Evolutionary conservation across 2,329 filamentous ascomycete genomes (phyloP).

Genomic region (Exophiala sp.): DNA sequence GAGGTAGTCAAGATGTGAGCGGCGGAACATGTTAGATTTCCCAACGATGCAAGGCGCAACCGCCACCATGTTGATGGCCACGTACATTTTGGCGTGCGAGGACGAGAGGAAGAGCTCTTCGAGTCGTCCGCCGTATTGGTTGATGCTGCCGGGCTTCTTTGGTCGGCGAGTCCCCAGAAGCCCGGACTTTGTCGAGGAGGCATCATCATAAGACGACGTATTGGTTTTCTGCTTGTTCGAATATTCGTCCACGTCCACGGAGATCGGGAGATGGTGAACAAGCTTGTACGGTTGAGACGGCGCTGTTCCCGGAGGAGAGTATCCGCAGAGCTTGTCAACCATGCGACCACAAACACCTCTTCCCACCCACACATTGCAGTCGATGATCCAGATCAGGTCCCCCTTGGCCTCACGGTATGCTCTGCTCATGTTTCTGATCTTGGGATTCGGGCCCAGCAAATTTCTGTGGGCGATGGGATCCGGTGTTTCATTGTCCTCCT

Average conservation of each 20-base stretch:
- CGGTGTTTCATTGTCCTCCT: conserved; percentile 60
- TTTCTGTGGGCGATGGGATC: conserved; percentile 46
- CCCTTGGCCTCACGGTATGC: conserved; percentile 83
- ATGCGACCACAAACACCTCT: conserved; percentile 74
- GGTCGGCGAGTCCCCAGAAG: no score
- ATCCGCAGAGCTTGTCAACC: conserved; percentile 79
- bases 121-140: conserved; percentile 61
- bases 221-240: conserved; percentile 9
- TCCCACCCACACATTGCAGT: conserved; percentile 93
- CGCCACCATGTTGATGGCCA: conserved; percentile 87
- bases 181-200: background rate
- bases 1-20: conserved; percentile 75
- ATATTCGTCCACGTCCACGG: conserved; percentile 60
- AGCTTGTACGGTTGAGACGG: conserved; percentile 67
- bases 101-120: conserved; percentile 95
- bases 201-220: conserved; percentile 13
- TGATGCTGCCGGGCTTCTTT: background rate
- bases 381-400: conserved; percentile 87
- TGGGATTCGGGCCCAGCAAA: conserved; percentile 84
- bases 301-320: conserved; percentile 41
- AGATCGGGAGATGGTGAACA: conserved; percentile 86
- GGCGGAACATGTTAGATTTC: conserved; percentile 98
- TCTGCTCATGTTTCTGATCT: conserved; percentile 92
- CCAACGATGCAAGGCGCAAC: conserved; percentile 90
- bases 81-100: conserved; percentile 94